These are phyloP conservation scores for Tolypocladium pustulatum DNA, from an alignment of 2,329 filamentous ascomycete species.

Conservation along the genomic window DNA sequence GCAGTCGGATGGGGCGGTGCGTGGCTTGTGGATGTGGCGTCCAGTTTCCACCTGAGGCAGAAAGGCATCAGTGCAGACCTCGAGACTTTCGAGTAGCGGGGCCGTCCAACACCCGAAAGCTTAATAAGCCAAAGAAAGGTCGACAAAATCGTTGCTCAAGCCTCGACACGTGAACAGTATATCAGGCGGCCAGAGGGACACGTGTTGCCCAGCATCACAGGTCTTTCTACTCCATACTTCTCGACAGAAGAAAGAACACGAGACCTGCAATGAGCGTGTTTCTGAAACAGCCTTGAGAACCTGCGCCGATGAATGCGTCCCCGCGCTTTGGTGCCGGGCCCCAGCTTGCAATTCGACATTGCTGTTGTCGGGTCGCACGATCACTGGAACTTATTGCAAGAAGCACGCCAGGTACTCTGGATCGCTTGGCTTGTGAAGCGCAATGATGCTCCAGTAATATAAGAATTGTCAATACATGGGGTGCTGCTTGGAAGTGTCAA, in stretches of 20 bases:
- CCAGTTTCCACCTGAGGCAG: conserved; percentile 7
- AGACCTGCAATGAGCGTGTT: background rate
- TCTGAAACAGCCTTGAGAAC: background rate
- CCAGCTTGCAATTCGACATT: background rate
- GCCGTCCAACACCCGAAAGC: background rate
- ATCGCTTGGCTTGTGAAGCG: background rate
- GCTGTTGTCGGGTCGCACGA: background rate
- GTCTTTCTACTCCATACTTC: background rate
- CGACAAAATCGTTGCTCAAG: conserved; percentile 3
- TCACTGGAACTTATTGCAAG: background rate
- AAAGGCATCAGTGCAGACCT: background rate
- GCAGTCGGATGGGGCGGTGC: conserved; percentile 6
- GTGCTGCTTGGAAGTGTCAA: background rate
- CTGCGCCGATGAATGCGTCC: background rate
- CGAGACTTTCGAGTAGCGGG: no score
- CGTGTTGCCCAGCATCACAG: background rate
- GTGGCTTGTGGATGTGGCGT: conserved; percentile 2
- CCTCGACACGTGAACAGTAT: background rate
- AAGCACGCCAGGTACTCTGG: background rate
- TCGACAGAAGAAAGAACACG: background rate
- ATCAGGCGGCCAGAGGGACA: background rate
- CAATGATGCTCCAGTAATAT: background rate
- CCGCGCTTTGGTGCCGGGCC: background rate
- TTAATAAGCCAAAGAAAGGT: background rate
- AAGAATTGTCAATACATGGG: background rate